Base-by-base conservation (phyloP, 352 stramenopile species). In the Phytophthora tubulina region DNA sequence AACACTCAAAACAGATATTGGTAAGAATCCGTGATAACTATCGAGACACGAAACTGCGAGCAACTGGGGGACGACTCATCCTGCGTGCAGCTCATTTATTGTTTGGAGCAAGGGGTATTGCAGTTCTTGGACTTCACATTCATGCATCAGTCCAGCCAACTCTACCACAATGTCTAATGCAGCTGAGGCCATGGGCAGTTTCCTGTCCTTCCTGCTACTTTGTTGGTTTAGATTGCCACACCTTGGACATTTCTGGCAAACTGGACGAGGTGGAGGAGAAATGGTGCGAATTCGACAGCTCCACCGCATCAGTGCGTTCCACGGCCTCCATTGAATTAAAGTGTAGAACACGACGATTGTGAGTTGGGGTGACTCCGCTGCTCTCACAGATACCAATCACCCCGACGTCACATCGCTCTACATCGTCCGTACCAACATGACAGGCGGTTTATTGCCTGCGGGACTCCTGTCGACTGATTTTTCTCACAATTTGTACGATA, bases 301-400 rank as follows among this genome's bases (percentile, higher is more conserved):
- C 46, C 6, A 72, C 71, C 0, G 59, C 8, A 44, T 87, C 5
- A 50, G 49, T 1, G 41, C 55, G 7, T 84, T 84, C 14, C 41
- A 42, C 1, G 65, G 57, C 13, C 49, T 87, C 1, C 70, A 64
- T 8, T 69, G 66, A 0, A 21, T 87, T 10, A 83, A 83, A 67
- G 59, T 82, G 7, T 85, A 84, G 67, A 87, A 87, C 42, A 67
- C 65, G 7, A 82, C 76, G 1, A 57, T 85, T 21, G 10, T 32
- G 0, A 46, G 67, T 3, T 87, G 79, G 79, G 15, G 21, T 0
- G 53, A 42, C 2, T 64, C 79, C 0, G 72, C 75, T 2, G 77
- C 72, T 6, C 17, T 85, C 27, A 74, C 56, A 0, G 56, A 65
- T 10, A 14, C 33, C 10, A 38, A 67, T 30, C 72, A 83, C 21